A percentile compares a stretch with the other conserved stretches of the same genome.
Evolutionary conservation across 495 filamentous ascomycete genomes (phyloP).

Genomic region (Ascobolus immersus): DNA sequence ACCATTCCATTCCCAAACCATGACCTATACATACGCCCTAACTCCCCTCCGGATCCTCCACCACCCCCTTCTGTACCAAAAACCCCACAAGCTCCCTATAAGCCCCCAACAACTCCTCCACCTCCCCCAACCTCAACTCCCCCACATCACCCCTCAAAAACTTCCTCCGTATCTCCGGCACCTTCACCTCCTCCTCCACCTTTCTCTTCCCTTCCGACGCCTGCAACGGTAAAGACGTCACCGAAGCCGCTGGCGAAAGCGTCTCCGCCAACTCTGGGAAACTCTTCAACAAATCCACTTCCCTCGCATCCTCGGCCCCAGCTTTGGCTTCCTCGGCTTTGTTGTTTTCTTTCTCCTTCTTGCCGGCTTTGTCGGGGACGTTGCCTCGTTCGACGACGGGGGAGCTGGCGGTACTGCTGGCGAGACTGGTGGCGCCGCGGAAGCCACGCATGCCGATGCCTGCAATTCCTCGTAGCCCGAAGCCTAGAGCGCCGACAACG

Average conservation of each 20-base stretch:
- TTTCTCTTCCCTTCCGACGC: slow-evolving; percentile 38
- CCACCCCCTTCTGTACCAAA: too few species aligned
- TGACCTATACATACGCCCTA: too few species aligned
- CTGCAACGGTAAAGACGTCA: slow-evolving; percentile 65
- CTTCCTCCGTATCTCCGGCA: slow-evolving; percentile 45
- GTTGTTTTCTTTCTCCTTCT: slow-evolving; percentile 8
- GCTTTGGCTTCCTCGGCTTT: slow-evolving; percentile 14
- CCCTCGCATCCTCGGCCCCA: slow-evolving; percentile 22
- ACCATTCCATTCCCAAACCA: too few species aligned
- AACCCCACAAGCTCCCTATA: slow-evolving; percentile 52
- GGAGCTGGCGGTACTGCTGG: slow-evolving; percentile 2
- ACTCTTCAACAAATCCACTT: slow-evolving; percentile 16
- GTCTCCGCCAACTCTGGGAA: slow-evolving; percentile 32
- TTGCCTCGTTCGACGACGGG: slow-evolving; percentile 10
- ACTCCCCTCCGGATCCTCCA: too few species aligned
- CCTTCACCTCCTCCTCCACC: slow-evolving; percentile 26
- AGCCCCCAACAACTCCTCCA: slow-evolving; percentile 57
- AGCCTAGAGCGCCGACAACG: slow-evolving; percentile 1
- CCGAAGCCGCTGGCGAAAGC: slow-evolving; percentile 18
- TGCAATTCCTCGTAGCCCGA: slow-evolving; percentile 2
- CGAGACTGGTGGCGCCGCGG: background rate
- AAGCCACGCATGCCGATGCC: slow-evolving; percentile 7
- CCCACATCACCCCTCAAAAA: slow-evolving; percentile 60
- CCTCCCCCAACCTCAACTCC: slow-evolving; percentile 59
- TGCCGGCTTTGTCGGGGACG: background rate